Conservation (phyloP, 495 filamentous ascomycete species). For the Annulohypoxylon maeteangense region DNA sequence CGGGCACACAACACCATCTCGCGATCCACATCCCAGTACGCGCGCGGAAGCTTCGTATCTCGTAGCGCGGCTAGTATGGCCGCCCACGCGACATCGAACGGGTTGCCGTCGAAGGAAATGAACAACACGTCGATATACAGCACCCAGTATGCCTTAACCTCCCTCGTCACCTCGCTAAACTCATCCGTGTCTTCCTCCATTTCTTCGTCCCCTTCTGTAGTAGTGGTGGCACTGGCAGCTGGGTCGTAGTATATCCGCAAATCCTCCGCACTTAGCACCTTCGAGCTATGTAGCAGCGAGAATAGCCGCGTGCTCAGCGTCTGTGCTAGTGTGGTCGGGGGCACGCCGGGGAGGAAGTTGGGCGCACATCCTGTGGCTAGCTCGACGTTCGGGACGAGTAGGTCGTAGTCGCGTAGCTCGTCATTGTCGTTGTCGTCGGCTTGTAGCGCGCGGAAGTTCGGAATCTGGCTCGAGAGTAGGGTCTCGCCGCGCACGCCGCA, state of each 20-base stretch:
- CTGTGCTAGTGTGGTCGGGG: slow-evolving; percentile 84
- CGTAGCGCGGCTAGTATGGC: slow-evolving; percentile 83
- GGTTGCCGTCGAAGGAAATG: slow-evolving; percentile 88
- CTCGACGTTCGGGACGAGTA: slow-evolving; percentile 94
- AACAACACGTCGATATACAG: slow-evolving; percentile 93
- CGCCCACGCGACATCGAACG: slow-evolving; percentile 90
- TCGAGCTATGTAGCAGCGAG: slow-evolving; percentile 73
- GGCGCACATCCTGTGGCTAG: slow-evolving; percentile 89
- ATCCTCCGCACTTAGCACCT: slow-evolving; percentile 69
- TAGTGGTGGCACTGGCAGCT: background rate
- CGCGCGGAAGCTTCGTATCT: slow-evolving; percentile 80
- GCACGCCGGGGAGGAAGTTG: slow-evolving; percentile 81
- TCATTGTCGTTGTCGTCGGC: slow-evolving; percentile 37
- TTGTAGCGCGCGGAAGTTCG: slow-evolving; percentile 65
- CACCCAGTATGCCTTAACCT: slow-evolving; percentile 88
- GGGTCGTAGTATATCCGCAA: slow-evolving; percentile 76
- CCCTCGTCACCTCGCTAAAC: slow-evolving; percentile 45
- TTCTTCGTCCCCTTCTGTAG: slow-evolving; percentile 42
- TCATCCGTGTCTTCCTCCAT: slow-evolving; percentile 54
- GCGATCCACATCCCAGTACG: slow-evolving; percentile 85
- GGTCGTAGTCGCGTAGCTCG: slow-evolving; percentile 65
- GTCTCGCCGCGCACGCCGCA: slow-evolving; percentile 91
- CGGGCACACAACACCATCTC: slow-evolving; percentile 82
- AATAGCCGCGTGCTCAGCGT: slow-evolving; percentile 80
- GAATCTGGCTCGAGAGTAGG: slow-evolving; percentile 74